Conservation (phyloP, 352 stramenopile species). For the Globisporangium echinulatum region DNA sequence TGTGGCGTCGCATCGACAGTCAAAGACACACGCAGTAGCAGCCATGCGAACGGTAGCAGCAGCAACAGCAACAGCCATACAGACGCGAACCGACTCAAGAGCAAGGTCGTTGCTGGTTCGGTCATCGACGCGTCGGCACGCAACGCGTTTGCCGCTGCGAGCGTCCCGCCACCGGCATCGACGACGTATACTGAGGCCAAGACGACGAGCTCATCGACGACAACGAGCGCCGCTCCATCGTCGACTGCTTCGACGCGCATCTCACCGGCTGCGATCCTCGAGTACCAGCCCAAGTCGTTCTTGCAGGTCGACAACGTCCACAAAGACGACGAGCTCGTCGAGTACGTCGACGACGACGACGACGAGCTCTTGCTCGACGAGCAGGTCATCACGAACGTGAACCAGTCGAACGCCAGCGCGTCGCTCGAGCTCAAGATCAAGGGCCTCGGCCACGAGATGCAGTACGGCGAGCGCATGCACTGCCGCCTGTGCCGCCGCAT, state of each 20-base stretch:
- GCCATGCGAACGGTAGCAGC: constrained; percentile 4
- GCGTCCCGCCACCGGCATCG: background rate
- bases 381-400: constrained; percentile 75
- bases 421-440: constrained; percentile 71
- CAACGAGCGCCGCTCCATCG: constrained; percentile 9
- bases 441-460: constrained; percentile 61
- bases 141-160: constrained; percentile 14
- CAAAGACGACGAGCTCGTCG: constrained; percentile 50
- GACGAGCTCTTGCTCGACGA: constrained; percentile 52
- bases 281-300: constrained; percentile 77
- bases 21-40: constrained; percentile 22
- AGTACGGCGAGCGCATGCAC: constrained; percentile 56
- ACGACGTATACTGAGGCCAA: constrained; percentile 7
- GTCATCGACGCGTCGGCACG: constrained; percentile 14
- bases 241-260: constrained; percentile 11
- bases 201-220: constrained; percentile 3
- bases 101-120: constrained; percentile 7
- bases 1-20: constrained; percentile 52
- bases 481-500: constrained; percentile 70
- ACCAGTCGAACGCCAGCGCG: constrained; percentile 51
- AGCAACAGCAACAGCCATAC: background rate
- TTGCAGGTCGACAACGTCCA: constrained; percentile 35
- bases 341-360: constrained; percentile 65
- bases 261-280: constrained; percentile 35
- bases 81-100: background rate